Evolutionary conservation across 768 basidiomycete species (phyloP).

Genomic region (Mycena olivaceomarginata): DNA sequence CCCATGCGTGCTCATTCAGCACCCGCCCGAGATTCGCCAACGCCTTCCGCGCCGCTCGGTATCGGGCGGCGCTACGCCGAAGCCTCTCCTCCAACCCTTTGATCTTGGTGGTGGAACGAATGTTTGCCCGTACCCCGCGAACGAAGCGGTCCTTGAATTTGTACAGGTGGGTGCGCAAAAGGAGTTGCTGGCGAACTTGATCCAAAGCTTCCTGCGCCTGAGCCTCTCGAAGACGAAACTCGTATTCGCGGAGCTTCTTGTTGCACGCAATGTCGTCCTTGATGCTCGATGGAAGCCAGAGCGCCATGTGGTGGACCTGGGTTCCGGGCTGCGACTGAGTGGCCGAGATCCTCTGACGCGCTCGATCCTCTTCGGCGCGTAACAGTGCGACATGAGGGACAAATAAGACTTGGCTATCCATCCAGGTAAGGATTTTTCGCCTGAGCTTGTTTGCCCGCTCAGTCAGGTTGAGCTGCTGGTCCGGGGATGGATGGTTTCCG

Average conservation of each 20-base stretch:
- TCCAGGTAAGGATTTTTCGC: conserved; percentile 28
- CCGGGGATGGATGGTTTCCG: conserved; percentile 15
- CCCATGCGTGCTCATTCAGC: conserved; percentile 43
- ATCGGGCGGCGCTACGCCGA: not conserved
- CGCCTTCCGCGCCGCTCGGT: conserved; percentile 19
- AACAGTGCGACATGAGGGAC: conserved; percentile 22
- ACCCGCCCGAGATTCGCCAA: conserved; percentile 30
- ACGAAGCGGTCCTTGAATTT: conserved; percentile 53
- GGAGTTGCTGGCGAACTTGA: conserved; percentile 52
- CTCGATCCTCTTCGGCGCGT: conserved; percentile 20
- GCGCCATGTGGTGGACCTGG: conserved; percentile 23
- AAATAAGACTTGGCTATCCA: conserved; percentile 22
- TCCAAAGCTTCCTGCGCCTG: conserved; percentile 54
- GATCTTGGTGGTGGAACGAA: conserved; percentile 47
- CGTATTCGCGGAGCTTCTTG: conserved; percentile 38
- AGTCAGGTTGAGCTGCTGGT: conserved; percentile 7
- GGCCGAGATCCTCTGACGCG: conserved; percentile 2
- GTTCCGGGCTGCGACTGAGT: conserved; percentile 27
- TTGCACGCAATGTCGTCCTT: not conserved
- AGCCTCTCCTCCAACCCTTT: not conserved
- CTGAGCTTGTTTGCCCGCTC: conserved; percentile 36
- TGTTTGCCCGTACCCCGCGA: conserved; percentile 51
- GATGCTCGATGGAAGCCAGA: conserved; percentile 34
- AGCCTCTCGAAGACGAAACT: conserved; percentile 52
- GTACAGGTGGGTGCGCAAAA: conserved; percentile 51